A percentile compares a stretch with the other conserved stretches of the same genome.
These are phyloP conservation scores for Bipolaris bicolor DNA, from an alignment of 2,329 filamentous ascomycete species.

Conservation along the genomic window DNA sequence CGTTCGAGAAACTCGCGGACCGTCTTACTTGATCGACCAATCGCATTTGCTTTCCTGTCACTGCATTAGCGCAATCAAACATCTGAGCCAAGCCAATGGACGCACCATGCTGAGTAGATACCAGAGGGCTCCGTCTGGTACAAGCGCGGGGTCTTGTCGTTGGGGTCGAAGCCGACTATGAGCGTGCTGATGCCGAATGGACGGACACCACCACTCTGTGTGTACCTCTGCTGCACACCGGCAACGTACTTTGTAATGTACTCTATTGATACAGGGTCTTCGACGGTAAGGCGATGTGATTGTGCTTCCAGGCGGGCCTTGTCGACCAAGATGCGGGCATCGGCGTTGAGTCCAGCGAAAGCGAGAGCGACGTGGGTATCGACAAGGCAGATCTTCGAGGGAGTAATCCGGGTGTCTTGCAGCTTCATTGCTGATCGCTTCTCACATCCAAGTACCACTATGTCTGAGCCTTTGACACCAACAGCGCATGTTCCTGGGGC, in stretches of 20 bases:
- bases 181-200: slow-evolving; percentile 99
- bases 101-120: slow-evolving; percentile 98
- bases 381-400: slow-evolving; percentile 96
- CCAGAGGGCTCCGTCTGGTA: slow-evolving; percentile 99
- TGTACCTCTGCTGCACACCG: slow-evolving; percentile 97
- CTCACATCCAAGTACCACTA: slow-evolving; percentile 96
- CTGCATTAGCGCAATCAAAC: slow-evolving; percentile 17
- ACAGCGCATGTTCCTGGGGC: slow-evolving; percentile 89
- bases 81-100: neutral
- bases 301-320: slow-evolving; percentile 97
- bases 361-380: slow-evolving; percentile 96
- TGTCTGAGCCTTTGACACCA: slow-evolving; percentile 91
- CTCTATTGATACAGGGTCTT: slow-evolving; percentile 96
- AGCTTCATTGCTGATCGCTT: slow-evolving; percentile 99
- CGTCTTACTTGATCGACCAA: slow-evolving; percentile 97
- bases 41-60: slow-evolving; percentile 95
- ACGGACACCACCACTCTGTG: slow-evolving; percentile 95
- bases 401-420: slow-evolving; percentile 98
- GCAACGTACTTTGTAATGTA: slow-evolving; percentile 99
- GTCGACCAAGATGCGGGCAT: slow-evolving; percentile 96
- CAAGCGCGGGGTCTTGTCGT: slow-evolving; percentile 83
- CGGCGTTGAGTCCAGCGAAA: slow-evolving; percentile 95
- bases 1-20: slow-evolving; percentile 98
- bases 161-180: slow-evolving; percentile 97
- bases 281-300: slow-evolving; percentile 94